These are phyloP conservation scores for Ganoderma resinaceum DNA, from an alignment of 1,284 basidiomycete species.

Conservation along the genomic window DNA sequence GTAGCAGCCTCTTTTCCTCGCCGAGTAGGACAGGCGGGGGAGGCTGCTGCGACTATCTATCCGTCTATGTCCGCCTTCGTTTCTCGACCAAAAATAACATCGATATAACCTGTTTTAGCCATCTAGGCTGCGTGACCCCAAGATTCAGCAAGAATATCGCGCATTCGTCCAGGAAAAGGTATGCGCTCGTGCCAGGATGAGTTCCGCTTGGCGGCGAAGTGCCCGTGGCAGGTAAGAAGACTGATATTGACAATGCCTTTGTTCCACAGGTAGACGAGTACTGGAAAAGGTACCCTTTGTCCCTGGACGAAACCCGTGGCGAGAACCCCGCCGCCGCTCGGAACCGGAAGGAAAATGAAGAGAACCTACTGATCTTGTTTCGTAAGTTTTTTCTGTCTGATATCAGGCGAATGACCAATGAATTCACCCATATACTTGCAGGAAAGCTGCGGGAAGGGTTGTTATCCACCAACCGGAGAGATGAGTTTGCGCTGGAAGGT, in stretches of 20 bases:
- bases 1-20: not conserved
- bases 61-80: not conserved
- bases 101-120: constrained; percentile 35
- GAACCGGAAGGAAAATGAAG: constrained; percentile 58
- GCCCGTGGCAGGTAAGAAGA: not conserved
- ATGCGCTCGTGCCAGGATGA: not conserved
- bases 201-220: not conserved
- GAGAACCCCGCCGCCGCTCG: constrained; percentile 40
- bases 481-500: constrained; percentile 72
- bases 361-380: constrained; percentile 72
- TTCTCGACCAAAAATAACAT: not conserved
- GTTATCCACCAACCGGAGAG: constrained; percentile 60
- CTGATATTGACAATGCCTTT: not conserved
- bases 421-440: constrained; percentile 35
- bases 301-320: constrained; percentile 33
- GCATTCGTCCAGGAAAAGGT: constrained; percentile 70
- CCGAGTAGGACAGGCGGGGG: not conserved
- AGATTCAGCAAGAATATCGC: constrained; percentile 69
- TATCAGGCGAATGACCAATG: not conserved
- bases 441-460: constrained; percentile 78
- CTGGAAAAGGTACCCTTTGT: constrained; percentile 44
- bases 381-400: constrained; percentile 50
- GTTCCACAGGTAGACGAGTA: constrained; percentile 53
- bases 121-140: constrained; percentile 60
- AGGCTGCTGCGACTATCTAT: not conserved